Base-by-base conservation (phyloP, 129 eudicot species). In the Saussurea involucrata region DNA sequence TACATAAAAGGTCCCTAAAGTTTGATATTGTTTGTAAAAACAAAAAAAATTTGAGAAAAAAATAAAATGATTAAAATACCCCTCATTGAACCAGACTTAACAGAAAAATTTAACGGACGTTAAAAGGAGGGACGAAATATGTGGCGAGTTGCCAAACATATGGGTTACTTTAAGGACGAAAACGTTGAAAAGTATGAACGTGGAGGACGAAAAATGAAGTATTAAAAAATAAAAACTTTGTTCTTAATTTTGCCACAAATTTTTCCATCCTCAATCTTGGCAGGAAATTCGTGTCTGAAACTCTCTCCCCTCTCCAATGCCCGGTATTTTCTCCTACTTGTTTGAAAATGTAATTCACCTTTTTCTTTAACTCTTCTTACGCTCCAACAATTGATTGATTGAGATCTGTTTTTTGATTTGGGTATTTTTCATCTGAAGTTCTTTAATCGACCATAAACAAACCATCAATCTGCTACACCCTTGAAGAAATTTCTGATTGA, bases 241-340 rank as follows among this genome's bases (percentile, higher is more conserved):
- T 58, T 15, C 49, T 71, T 28, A 12, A 28, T 40, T 72, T 72
- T 80, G 83, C 75, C 79, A 73, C 84, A 73, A 80, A 80, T 80
- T 33, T 31, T 34, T 46, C 32, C 68, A 34, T 28, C 75, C 84
- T 17, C 18, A 80, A 67, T 66, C 70, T 74, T n/a, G 17, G 63
- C 70, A 72, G 33, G 20, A 74, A 80, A 68, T 61, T 80, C 28
- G 80, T 80, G 84, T 80, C 75, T 73, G 15, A 74, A 57, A 80
- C 5, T 29, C 37, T 68, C 72, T 33, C 20, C 46, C 71, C 65
- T 68, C 53, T 77, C 68, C 69, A 25, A 69, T 57, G 70, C 73
- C 78, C 78, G 37, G 40, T 79, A 65, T 79, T 79, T 79, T 44
- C 80, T 80, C 80, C 69, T 60, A 11, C 75, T 60, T 75, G 27